Conservation (phyloP, 2,329 filamentous ascomycete genomes). For the Lasiodiplodia theobromae region DNA sequence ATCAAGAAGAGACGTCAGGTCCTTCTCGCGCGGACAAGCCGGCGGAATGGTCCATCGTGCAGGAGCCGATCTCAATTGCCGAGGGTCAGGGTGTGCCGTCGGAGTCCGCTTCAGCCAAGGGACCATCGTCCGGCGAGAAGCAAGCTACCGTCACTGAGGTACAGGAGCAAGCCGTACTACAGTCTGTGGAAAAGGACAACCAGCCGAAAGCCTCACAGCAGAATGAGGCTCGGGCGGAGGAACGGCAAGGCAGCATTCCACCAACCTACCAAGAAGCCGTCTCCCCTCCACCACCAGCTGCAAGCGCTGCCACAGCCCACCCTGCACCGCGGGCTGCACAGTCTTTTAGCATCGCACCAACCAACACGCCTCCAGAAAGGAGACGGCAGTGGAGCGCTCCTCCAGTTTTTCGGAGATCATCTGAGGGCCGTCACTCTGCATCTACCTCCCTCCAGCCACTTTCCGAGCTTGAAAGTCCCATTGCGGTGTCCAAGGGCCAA, state of each 20-base stretch:
- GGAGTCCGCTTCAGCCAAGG: neutral
- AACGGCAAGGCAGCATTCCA: neutral
- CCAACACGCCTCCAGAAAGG: neutral
- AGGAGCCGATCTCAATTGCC: neutral
- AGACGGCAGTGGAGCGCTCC: conserved; percentile 11
- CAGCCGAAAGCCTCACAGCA: neutral
- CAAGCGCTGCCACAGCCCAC: neutral
- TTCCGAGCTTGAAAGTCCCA: neutral
- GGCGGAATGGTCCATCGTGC: neutral
- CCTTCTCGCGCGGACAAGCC: neutral
- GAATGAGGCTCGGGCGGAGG: neutral
- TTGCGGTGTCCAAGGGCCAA: no score
- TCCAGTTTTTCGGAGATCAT: neutral
- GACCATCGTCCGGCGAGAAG: neutral
- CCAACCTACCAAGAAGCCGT: neutral
- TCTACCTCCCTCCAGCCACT: neutral
- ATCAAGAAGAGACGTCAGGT: neutral
- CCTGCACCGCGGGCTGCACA: neutral
- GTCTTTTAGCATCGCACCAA: neutral
- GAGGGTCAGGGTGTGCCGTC: neutral
- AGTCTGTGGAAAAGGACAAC: neutral
- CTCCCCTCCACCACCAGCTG: neutral
- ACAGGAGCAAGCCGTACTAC: neutral
- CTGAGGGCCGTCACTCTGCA: neutral
- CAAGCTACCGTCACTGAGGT: neutral